phyloP scores from a whole-genome alignment of 176 grass and related monocot species.

The Oryza officinalis region DNA sequence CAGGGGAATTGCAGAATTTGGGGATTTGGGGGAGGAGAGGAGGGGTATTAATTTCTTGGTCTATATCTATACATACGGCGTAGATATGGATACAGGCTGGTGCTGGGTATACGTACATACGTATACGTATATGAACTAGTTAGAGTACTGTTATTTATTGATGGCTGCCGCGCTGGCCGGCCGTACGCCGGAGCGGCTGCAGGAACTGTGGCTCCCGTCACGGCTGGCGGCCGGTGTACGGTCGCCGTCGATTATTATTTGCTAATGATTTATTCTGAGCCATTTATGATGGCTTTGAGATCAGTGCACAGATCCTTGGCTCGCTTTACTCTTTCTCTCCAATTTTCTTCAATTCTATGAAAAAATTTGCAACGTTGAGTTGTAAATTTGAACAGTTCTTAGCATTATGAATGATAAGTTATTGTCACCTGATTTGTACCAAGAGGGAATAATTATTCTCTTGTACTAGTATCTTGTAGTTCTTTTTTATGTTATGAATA shows the following conservation, averaged over 20 bases:
- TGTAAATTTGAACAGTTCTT: conserved; percentile 1
- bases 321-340: background rate
- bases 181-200: conserved; percentile 11
- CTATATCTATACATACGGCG: conserved; percentile 39
- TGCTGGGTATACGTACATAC: conserved; percentile 1
- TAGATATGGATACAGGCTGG: conserved; percentile 24
- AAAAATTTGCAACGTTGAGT: background rate
- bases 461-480: background rate
- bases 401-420: background rate
- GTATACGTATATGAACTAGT: background rate
- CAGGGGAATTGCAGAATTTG: background rate
- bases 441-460: conserved; percentile 8
- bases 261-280: background rate
- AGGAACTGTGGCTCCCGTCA: conserved; percentile 34
- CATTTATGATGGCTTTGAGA: conserved; percentile 17
- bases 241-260: background rate
- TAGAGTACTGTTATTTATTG: conserved; percentile 23
- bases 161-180: background rate
- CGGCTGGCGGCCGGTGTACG: background rate
- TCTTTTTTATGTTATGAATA: background rate
- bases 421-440: background rate
- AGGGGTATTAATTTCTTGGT: conserved; percentile 41
- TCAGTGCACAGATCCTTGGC: background rate
- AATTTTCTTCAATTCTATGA: background rate
- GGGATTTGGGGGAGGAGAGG: background rate